These are phyloP conservation scores for Arthroderma sp. DNA, from an alignment of 2,329 filamentous ascomycete genomes.

Conservation along the genomic window DNA sequence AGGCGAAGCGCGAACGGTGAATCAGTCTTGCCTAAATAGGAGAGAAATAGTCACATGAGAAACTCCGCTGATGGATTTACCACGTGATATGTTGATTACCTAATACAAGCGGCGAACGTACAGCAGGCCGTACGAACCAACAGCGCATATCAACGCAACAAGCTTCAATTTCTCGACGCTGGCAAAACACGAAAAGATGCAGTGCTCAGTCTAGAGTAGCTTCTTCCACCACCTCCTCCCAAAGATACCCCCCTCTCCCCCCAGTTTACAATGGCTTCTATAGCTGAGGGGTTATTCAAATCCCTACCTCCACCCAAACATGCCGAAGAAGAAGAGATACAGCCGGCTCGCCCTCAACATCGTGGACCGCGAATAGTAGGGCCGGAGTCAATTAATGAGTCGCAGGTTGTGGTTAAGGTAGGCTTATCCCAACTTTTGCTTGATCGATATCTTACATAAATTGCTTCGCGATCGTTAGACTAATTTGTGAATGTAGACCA, in stretches of 20 bases:
- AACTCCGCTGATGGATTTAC: no score
- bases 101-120: no score
- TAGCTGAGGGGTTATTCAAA: constrained; percentile 59
- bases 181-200: no score
- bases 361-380: constrained; percentile 73
- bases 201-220: no score
- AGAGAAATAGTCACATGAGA: no score
- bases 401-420: constrained; percentile 68
- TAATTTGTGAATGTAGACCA: constrained; percentile 37
- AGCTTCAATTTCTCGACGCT: no score
- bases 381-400: constrained; percentile 66
- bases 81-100: no score
- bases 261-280: constrained; percentile 27
- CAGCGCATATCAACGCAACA: no score
- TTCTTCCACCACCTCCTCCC: no score
- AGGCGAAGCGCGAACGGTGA: no score
- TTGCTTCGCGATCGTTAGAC: not conserved
- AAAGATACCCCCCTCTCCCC: not conserved
- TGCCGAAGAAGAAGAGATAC: constrained; percentile 75
- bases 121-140: no score
- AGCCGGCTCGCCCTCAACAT: constrained; percentile 56
- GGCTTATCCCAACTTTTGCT: constrained; percentile 12
- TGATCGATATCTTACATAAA: not conserved
- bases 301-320: constrained; percentile 84
- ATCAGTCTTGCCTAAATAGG: no score